A percentile compares a stretch with the other conserved stretches of the same genome.
phyloP scores from a whole-genome alignment of 345 rosid species.

The Atalantia buxifolia region DNA sequence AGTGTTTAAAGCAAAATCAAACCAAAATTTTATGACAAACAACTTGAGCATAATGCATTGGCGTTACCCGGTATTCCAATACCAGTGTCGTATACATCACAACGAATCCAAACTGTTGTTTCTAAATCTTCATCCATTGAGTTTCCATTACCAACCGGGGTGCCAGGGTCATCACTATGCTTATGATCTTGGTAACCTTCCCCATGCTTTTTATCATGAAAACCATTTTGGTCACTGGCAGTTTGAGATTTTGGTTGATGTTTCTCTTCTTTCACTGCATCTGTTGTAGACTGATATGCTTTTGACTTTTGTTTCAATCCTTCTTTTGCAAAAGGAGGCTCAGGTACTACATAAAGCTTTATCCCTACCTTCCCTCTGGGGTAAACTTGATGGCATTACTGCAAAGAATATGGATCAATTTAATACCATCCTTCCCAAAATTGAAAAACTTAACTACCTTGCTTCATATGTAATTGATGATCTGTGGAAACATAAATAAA shows the following conservation, averaged over 20 bases:
- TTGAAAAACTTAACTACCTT: neutral
- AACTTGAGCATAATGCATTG: neutral
- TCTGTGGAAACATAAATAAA: neutral
- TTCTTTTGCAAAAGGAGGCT: conserved; percentile 54
- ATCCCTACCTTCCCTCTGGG: conserved; percentile 86
- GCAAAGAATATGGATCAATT: conserved; percentile 14
- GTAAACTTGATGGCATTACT: conserved; percentile 97
- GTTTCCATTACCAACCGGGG: conserved; percentile 25
- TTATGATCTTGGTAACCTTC: conserved; percentile 20
- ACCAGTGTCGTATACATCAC: conserved; percentile 92
- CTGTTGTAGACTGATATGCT: conserved; percentile 26
- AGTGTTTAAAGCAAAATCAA: neutral
- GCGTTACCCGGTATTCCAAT: conserved; percentile 92
- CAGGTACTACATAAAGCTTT: conserved; percentile 61
- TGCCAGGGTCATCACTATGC: conserved; percentile 24
- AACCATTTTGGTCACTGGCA: conserved; percentile 22
- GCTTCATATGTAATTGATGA: neutral
- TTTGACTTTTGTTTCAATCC: conserved; percentile 26
- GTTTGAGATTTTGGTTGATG: conserved; percentile 22
- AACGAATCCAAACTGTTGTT: conserved; percentile 78
- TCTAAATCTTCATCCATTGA: conserved; percentile 25
- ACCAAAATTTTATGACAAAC: neutral
- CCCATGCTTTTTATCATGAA: conserved; percentile 5
- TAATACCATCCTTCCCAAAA: neutral
- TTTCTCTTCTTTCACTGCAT: conserved; percentile 29